phyloP scores from a whole-genome alignment of 306 rosid species.

The Castanopsis chinensis region DNA sequence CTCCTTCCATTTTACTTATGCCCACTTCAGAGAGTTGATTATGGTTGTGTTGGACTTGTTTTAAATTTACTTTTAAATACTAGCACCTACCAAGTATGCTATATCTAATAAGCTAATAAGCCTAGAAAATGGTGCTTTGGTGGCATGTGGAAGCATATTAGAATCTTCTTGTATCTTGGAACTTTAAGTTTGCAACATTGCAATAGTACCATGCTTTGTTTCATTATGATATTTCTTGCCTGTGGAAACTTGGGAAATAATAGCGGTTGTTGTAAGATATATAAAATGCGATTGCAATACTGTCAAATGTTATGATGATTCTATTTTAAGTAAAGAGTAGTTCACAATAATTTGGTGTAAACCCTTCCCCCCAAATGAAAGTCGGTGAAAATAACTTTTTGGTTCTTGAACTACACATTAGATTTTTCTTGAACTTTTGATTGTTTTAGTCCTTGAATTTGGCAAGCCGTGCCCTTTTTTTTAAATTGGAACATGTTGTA shows the following conservation, averaged over 20 bases:
- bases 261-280: neutral
- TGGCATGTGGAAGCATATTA: neutral
- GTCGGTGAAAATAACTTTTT: too few relatives aligned
- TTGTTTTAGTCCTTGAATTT: too few relatives aligned
- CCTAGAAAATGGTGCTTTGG: neutral
- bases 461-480: too few relatives aligned
- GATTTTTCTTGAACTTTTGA: too few relatives aligned
- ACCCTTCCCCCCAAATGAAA: too few relatives aligned
- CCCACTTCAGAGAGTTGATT: neutral
- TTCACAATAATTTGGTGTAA: too few relatives aligned
- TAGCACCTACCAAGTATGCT: neutral
- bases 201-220: neutral
- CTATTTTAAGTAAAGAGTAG: too few relatives aligned
- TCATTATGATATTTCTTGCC: neutral
- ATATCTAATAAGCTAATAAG: neutral
- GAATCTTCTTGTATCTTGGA: neutral
- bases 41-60: neutral
- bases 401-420: too few relatives aligned
- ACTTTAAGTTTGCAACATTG: neutral
- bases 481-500: too few relatives aligned
- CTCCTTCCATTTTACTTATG: conserved; percentile 13
- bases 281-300: too few relatives aligned
- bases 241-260: neutral
- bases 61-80: neutral
- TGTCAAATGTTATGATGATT: too few relatives aligned